Percentiles rank a stretch among this genome's conserved stretches.
phyloP scores from a whole-genome alignment of 257 asterid species.

The Striga asiatica region DNA sequence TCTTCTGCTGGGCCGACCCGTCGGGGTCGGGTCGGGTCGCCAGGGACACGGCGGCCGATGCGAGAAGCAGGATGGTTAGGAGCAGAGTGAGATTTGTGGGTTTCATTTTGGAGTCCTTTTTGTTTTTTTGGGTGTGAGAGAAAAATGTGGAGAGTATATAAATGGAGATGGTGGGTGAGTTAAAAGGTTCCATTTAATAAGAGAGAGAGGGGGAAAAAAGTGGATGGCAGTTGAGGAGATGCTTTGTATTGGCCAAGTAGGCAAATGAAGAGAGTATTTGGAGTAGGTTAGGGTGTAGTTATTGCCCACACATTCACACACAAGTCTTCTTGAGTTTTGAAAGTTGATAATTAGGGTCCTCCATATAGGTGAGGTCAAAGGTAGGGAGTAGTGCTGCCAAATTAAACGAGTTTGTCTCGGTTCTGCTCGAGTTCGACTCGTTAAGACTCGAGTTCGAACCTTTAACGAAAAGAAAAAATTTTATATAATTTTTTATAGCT shows the following conservation, averaged over 20 bases:
- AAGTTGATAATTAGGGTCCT: not conserved
- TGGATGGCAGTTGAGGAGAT: conserved; percentile 43
- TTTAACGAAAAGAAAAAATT: too few species aligned
- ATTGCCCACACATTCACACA: conserved; percentile 16
- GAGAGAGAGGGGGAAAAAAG: conserved; percentile 12
- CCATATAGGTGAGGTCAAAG: too few species aligned
- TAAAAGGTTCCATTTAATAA: conserved; percentile 27
- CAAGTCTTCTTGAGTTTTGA: conserved; percentile 12
- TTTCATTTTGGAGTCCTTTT: conserved; percentile 23
- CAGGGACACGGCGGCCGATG: conserved; percentile 22
- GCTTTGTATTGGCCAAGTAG: conserved; percentile 7
- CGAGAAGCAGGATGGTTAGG: conserved; percentile 19
- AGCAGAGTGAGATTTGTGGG: conserved; percentile 12
- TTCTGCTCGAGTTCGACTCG: too few species aligned
- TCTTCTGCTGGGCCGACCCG: not conserved
- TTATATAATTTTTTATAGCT: too few species aligned
- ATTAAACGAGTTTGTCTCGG: too few species aligned
- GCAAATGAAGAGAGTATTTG: not conserved
- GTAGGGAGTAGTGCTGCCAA: too few species aligned
- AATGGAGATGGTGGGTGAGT: conserved; percentile 5
- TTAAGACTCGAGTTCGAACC: too few species aligned
- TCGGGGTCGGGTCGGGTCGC: conserved; percentile 24
- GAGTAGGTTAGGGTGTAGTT: conserved; percentile 27
- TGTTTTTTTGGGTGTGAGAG: not conserved
- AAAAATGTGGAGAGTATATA: conserved; percentile 1